Evolutionary conservation across 2,329 filamentous ascomycete genomes (phyloP).

Genomic region (Calonectria leucothoes): DNA sequence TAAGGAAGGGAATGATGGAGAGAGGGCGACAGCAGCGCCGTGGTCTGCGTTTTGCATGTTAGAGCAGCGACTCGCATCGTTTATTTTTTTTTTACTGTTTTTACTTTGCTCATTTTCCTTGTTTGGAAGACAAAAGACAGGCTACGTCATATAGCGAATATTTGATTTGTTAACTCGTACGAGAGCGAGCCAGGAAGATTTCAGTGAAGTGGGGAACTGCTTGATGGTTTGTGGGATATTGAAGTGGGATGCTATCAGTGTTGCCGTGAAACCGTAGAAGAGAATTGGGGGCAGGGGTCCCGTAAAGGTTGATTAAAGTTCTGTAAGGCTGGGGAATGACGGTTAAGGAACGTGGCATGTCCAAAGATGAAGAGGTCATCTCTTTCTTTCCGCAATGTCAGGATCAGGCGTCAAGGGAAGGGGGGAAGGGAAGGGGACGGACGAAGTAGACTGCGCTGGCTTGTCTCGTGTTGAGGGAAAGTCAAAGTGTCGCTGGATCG

Average conservation of each 20-base stretch:
- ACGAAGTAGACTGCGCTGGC: background rate
- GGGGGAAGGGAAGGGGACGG: background rate
- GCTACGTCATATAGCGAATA: constrained; percentile 1
- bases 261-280: background rate
- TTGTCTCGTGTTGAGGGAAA: background rate
- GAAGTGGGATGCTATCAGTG: background rate
- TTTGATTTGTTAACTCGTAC: background rate
- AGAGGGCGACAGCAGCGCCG: constrained; percentile 11
- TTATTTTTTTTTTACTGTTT: constrained; percentile 9
- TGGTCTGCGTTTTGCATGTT: constrained; percentile 25
- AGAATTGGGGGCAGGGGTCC: too few relatives aligned
- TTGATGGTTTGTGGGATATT: background rate
- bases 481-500: background rate
- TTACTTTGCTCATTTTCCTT: background rate
- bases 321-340: background rate
- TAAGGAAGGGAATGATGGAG: background rate
- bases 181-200: too few relatives aligned
- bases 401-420: background rate
- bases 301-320: background rate
- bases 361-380: background rate
- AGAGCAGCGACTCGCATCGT: constrained; percentile 21
- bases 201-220: too few relatives aligned
- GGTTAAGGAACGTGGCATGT: background rate
- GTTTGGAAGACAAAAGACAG: constrained; percentile 9
- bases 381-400: background rate